Evolutionary conservation across 345 rosid species (phyloP).

Genomic region (Corchorus olitorius): DNA sequence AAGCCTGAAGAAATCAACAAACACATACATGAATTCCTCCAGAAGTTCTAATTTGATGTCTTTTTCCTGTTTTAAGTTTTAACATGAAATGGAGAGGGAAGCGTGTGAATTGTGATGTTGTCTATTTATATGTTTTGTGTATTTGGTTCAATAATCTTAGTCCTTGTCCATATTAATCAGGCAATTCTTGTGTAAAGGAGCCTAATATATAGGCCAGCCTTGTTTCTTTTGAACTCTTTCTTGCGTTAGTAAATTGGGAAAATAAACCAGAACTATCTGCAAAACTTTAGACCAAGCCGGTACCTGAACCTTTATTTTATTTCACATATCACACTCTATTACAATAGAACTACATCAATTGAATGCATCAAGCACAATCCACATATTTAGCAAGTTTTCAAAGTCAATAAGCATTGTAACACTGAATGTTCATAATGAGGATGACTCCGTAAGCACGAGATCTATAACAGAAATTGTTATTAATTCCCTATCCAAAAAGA

Average conservation of each 20-base stretch:
- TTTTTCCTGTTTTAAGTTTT: neutral
- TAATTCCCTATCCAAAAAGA: neutral
- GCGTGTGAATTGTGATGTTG: neutral
- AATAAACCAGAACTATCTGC: too few species aligned
- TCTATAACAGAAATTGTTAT: neutral
- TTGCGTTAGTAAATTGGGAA: too few species aligned
- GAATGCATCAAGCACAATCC: neutral
- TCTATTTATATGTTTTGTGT: neutral
- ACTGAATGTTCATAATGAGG: neutral
- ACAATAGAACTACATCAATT: too few species aligned
- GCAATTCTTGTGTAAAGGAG: too few species aligned
- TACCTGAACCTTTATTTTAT: too few species aligned
- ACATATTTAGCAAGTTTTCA: neutral
- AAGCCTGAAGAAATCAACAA: constrained; percentile 57
- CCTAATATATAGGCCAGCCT: too few species aligned
- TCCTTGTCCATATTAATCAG: too few species aligned
- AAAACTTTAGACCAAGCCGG: too few species aligned
- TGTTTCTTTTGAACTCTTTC: too few species aligned
- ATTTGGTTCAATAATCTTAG: neutral
- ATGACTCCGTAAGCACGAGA: neutral
- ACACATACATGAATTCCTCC: constrained; percentile 63
- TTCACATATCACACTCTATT: too few species aligned
- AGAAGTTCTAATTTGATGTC: constrained; percentile 24
- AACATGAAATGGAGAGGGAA: neutral
- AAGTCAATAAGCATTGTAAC: neutral